Conservation (phyloP, 1,139 yeast species). For the Saccharomyces uvarum region DNA sequence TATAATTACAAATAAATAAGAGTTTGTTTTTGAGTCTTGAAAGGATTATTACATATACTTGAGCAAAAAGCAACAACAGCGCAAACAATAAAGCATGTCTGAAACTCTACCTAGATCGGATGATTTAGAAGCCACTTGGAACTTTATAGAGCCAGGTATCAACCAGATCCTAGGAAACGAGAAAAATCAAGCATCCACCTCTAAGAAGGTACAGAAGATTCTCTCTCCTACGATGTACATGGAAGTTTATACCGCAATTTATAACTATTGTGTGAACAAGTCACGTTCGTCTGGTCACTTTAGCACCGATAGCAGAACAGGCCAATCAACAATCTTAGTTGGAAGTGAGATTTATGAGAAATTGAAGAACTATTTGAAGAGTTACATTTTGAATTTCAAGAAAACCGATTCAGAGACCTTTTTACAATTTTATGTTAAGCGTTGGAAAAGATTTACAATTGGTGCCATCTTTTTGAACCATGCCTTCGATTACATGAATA, state of each 20-base stretch:
- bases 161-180: constrained; percentile 56
- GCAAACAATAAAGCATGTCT: constrained; percentile 19
- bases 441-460: constrained; percentile 83
- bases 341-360: constrained; percentile 85
- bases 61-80: neutral
- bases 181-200: constrained; percentile 11
- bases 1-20: neutral
- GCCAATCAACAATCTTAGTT: constrained; percentile 42
- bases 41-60: neutral
- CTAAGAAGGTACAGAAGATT: constrained; percentile 44
- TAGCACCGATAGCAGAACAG: constrained; percentile 27
- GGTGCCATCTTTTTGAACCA: constrained; percentile 92
- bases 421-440: constrained; percentile 73
- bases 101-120: constrained; percentile 34
- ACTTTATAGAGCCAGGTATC: constrained; percentile 66
- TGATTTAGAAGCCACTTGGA: constrained; percentile 67
- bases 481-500: constrained; percentile 89
- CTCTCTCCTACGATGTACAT: constrained; percentile 68
- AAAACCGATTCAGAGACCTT: constrained; percentile 57
- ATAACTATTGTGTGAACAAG: constrained; percentile 86
- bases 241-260: constrained; percentile 72
- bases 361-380: constrained; percentile 56
- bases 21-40: neutral
- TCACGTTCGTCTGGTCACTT: constrained; percentile 45
- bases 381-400: constrained; percentile 46